Evolutionary conservation across 2,329 filamentous ascomycete species (phyloP).

Genomic region (Elsinoe ampelina): DNA sequence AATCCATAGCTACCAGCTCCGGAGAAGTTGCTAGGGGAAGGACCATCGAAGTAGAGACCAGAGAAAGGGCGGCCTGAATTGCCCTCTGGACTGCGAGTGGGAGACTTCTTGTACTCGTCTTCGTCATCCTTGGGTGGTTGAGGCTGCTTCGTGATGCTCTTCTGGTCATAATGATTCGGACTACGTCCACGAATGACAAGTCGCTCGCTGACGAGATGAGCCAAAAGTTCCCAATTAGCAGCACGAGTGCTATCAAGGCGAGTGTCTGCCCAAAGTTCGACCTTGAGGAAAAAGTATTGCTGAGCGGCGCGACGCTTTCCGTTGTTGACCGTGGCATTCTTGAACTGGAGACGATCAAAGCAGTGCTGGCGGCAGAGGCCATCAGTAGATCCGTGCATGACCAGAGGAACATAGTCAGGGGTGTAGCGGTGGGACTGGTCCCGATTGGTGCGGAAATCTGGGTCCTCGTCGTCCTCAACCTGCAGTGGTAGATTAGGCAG

Average conservation of each 20-base stretch:
- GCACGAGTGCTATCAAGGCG: conserved; percentile 35
- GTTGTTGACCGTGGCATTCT: conserved; percentile 88
- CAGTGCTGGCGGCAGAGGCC: conserved; percentile 40
- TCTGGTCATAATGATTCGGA: conserved; percentile 53
- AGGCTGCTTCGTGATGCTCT: conserved; percentile 23
- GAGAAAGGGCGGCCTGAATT: neutral
- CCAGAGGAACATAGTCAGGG: neutral
- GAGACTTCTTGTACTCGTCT: neutral
- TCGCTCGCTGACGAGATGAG: conserved; percentile 62
- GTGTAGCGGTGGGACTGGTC: conserved; percentile 2
- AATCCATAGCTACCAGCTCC: neutral
- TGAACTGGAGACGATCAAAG: conserved; percentile 91
- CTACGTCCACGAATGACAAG: conserved; percentile 83
- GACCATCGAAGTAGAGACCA: neutral
- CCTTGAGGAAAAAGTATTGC: conserved; percentile 85
- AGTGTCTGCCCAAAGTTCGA: conserved; percentile 70
- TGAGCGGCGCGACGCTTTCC: conserved; percentile 83
- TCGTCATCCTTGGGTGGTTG: neutral
- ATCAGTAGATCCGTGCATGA: conserved; percentile 5
- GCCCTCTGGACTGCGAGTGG: neutral
- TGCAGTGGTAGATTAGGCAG: conserved; percentile 25
- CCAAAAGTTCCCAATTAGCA: conserved; percentile 60
- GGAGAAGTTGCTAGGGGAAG: neutral
- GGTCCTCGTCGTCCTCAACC: conserved; percentile 8
- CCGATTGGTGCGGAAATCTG: conserved; percentile 1